Evolutionary conservation across 129 eudicot genomes (phyloP), one percentile per base, ranked within the genome.

Genomic region (Arctium lappa): DNA sequence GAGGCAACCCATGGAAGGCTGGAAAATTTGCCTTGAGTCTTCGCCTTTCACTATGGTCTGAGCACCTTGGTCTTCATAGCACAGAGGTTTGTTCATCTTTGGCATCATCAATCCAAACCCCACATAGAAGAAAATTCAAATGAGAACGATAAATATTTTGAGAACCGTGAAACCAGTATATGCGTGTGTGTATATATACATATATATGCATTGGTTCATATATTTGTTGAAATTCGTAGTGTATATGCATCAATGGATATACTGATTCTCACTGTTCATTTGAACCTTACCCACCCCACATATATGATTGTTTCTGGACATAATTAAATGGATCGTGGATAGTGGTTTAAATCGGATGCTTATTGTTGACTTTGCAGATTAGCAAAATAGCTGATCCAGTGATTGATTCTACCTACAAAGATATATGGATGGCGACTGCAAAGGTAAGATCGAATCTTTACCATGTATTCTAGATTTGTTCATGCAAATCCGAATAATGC

Each of bases 391-490:
- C 82, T 13, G 99, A 95, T 79, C 99, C 99, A 8, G 97, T 95
- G 80, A 79, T 84, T 80, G 98, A 95, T 85, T 84, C 99, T 78
- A 93, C 99, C 71, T 95, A 95, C 89, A 95, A 95, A 86, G 99
- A 93, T 86, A 93, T 91, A 87, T 95, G 99, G 99, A 95, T 95
- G 99, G 95, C 98, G 63, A 90, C 97, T 79, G 99, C 99, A 34
- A 95, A 85, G 97, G 99, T 93, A 69, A 71, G 36, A 80, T 71
- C 33, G 0, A 33, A 66, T 48, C 42, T n/a, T 44, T 7, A 56
- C 48, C 68, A 46, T 44, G 63, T 46, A 30, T 75, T 37, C 81
- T 32, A 76, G 32, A 69, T 71, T 38, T 5, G 33, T 33, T 76
- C 86, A 40, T 69, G 73, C 37, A 74, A 82, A 31, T 60, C 13